Evolutionary conservation across 2,329 filamentous ascomycete species (phyloP).

Genomic region (Verticillium isaacii): DNA sequence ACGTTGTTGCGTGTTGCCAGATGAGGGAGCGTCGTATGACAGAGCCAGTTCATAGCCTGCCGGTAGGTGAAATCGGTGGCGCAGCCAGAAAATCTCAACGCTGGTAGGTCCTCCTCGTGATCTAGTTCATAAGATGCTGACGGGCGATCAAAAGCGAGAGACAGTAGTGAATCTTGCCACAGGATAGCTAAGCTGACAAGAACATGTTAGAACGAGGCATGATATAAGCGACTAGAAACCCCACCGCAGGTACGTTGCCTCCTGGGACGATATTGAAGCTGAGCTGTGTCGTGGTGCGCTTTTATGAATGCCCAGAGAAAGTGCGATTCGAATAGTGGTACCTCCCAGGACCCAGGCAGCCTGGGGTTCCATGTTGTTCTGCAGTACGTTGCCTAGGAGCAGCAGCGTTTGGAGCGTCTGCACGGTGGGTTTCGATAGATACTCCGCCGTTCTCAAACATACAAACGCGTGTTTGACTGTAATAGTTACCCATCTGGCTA

Average conservation of each 20-base stretch:
- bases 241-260: not conserved
- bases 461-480: not conserved
- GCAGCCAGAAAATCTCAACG: not conserved
- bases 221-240: not conserved
- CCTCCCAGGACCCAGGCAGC: slow-evolving; percentile 10
- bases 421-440: not conserved
- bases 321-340: slow-evolving; percentile 7
- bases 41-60: slow-evolving; percentile 8
- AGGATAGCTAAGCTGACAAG: slow-evolving; percentile 3
- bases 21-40: slow-evolving; percentile 4
- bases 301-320: slow-evolving; percentile 4
- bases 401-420: not conserved
- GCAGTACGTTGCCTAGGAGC: slow-evolving; percentile 8
- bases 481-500: not conserved
- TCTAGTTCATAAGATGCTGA: slow-evolving; percentile 10
- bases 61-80: not conserved
- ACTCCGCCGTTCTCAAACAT: not conserved
- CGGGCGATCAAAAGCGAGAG: slow-evolving; percentile 5
- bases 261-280: not conserved
- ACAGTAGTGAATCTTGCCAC: slow-evolving; percentile 7
- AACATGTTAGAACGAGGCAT: no score
- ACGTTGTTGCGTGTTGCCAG: slow-evolving; percentile 2
- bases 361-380: slow-evolving; percentile 11
- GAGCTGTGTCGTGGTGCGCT: not conserved
- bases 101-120: slow-evolving; percentile 1